Percentiles rank a stretch among this genome's conserved stretches.
Evolutionary conservation across 192 early-diverging fungal genomes (phyloP).

Genomic region (Diversispora eburnea): DNA sequence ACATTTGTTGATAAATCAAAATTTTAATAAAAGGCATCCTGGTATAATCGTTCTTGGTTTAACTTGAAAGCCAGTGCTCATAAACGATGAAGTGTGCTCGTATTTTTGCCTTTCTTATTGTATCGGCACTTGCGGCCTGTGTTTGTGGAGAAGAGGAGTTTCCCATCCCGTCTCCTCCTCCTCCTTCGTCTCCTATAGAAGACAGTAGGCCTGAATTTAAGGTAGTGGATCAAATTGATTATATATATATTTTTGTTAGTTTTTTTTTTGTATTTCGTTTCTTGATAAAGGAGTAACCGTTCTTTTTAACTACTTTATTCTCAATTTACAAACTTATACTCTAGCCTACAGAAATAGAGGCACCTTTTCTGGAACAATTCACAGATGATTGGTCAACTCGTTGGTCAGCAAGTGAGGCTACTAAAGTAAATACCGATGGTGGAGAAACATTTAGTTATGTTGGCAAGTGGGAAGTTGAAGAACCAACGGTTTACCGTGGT

Average conservation of each 20-base stretch:
- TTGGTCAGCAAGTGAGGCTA: conserved; percentile 67
- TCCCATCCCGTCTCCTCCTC: not conserved
- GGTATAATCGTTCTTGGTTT: not conserved
- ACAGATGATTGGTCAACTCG: conserved; percentile 50
- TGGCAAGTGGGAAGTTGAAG: conserved; percentile 79
- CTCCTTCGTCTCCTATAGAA: not conserved
- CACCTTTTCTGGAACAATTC: conserved; percentile 76
- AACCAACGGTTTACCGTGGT: conserved; percentile 51
- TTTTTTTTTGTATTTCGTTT: not conserved
- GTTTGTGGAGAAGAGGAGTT: not conserved
- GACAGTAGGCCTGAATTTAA: conserved; percentile 6
- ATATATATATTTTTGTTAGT: not conserved
- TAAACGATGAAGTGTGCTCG: conserved; percentile 19
- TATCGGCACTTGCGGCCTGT: not conserved
- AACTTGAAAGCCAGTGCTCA: conserved; percentile 2
- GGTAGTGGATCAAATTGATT: conserved; percentile 5
- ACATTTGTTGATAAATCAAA: too few species aligned
- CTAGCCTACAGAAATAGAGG: conserved; percentile 59
- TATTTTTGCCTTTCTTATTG: conserved; percentile 18
- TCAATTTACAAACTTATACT: conserved; percentile 6
- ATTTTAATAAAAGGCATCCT: too few species aligned
- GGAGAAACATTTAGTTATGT: conserved; percentile 65
- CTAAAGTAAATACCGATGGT: conserved; percentile 73
- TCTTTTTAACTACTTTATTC: not conserved
- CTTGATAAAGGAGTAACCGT: not conserved